Base-by-base conservation (phyloP, 179 eudicot species). In the Monotropa hypopitys region DNA sequence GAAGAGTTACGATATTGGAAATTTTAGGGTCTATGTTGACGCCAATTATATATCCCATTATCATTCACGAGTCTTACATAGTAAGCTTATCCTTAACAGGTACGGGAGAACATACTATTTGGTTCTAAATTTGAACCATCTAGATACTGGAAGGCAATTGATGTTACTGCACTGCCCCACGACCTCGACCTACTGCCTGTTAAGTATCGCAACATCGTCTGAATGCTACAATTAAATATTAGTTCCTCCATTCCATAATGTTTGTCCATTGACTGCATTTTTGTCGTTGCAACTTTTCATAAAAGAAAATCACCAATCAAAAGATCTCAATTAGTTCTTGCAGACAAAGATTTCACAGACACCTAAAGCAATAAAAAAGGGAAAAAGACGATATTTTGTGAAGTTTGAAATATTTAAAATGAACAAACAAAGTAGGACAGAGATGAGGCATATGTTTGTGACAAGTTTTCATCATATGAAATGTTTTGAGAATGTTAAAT, bases 151-250 rank as follows among this genome's bases (percentile, higher is more conserved):
- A 90, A 85, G 88, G 84, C 98, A 56, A 74, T 94, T 83, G 83
- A 88, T 69, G 94, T 94, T 26, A 88, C 98, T 50, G 88, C 97
- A 56, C 83, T 94, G 85, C 87, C 78, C 83, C 97, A 88, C 77
- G 97, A 94, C 84, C 89, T 92, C 74, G 93, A 92, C 16, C 80
- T 90, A 81, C 91, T 94, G 43, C 91, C 97, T 28, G 98, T 94
- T 59, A 59, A 59, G 66, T 59, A 59, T 26, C 13, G 30, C 66
- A 26, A 5, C 26, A 10, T 59, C 30, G 10, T 59, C 8, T 28
- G 35, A 59, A 10, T 59, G 2, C 26, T 15, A 28, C 35, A 28
- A 59, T 18, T 59, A 26, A 59, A 59, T 59, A 0, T 28, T 59
- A 59, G 18, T 10, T 59, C 11, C 65, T 28, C 66, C 18, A 2